Base-by-base conservation (phyloP, 106 monocot genomes). In the Dioscorea zingiberensis region DNA sequence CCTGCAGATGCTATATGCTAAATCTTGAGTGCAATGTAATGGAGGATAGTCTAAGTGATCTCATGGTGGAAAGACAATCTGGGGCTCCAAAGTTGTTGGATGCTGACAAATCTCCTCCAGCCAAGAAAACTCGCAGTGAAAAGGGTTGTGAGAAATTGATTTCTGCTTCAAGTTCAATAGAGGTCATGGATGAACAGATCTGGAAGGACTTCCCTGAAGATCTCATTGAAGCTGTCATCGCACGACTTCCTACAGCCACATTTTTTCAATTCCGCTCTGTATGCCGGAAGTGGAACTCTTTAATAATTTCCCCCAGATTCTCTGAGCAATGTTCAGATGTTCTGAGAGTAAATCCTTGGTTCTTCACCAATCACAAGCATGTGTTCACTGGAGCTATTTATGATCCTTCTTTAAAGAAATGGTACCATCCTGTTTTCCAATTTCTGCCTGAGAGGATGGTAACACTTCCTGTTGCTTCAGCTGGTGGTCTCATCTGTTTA, bases 201-300 rank as follows among this genome's bases (percentile, higher is more conserved):
- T 94, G 94, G 94, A 81, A 77, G 66, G 77, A 90, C 16, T 71
- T 94, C 14, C 94, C 89, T 49, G 84, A 84, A 65, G 94, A 90
- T 73, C 82, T 94, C 54, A 70, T 84, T 38, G 89, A 90, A 66
- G 65, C 77, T 60, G 81, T 90, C 27, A 70, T 87, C 60, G 83
- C 94, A 67, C 80, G 89, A 64, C 87, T 94, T 21, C 87, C 94
- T 11, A 62, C 82, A 53, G 66, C 79, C 17, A 46, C 94, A n/a
- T 67, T 86, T 51, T 87, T 90, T 71, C 87, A 90, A 18, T 90
- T 94, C 47, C 86, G 90, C 12, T 73, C 77, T 19, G 94, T 94
- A 22, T 94, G 94, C 68, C 76, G 64, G 23, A 86, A 82, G n/a
- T 94, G 94, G 94, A 80, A 87, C 60, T 78, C 78, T 54, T 63